These are phyloP conservation scores for Conidiobolus incongruus DNA, from an alignment of 371 early-diverging fungal genomes.

Conservation along the genomic window DNA sequence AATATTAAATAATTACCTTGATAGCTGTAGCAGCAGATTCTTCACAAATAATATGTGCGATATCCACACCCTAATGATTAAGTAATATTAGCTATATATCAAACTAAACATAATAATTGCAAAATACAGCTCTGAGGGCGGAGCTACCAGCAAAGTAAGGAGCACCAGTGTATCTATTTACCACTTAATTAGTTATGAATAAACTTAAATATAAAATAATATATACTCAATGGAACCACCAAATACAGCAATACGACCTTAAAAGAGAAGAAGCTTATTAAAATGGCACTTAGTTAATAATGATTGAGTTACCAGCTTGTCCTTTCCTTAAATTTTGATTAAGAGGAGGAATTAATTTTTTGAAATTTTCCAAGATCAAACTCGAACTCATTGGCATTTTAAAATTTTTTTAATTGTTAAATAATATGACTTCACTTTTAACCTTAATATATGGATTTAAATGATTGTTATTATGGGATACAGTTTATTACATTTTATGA, in stretches of 20 bases:
- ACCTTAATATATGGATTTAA: too few relatives aligned
- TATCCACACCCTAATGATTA: conserved; percentile 67
- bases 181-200: neutral
- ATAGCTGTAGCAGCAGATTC: conserved; percentile 50
- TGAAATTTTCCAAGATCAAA: neutral
- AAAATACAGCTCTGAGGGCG: conserved; percentile 43
- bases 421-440: too few relatives aligned
- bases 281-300: neutral
- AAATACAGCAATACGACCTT: conserved; percentile 38
- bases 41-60: conserved; percentile 79
- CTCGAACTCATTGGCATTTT: too few relatives aligned
- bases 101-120: too few relatives aligned
- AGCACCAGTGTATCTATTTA: conserved; percentile 67
- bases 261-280: neutral
- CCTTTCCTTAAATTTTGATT: conserved; percentile 52
- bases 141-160: conserved; percentile 74
- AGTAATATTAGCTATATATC: too few relatives aligned
- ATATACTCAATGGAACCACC: conserved; percentile 60
- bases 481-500: too few relatives aligned
- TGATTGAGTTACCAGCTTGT: conserved; percentile 28
- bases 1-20: conserved; percentile 30
- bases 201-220: neutral
- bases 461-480: too few relatives aligned
- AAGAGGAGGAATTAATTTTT: conserved; percentile 45
- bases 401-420: too few relatives aligned